These are phyloP conservation scores for Chrysoporthe cubensis DNA, from an alignment of 2,329 filamentous ascomycete genomes.

Conservation along the genomic window DNA sequence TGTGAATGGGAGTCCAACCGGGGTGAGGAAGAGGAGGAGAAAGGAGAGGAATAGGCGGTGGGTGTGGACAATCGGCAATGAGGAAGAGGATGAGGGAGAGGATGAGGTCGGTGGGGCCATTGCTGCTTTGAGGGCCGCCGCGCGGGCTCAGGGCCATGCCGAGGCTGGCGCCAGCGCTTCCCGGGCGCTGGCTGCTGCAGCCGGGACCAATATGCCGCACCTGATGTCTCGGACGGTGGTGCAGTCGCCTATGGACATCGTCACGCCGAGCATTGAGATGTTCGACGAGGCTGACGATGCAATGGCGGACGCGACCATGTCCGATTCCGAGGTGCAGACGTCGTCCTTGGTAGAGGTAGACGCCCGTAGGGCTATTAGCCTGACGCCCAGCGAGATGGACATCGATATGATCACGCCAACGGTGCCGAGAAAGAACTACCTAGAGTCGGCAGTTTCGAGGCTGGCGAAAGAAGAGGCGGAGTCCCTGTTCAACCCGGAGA, in stretches of 20 bases:
- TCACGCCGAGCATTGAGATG: conserved; percentile 48
- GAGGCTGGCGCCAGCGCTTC: conserved; percentile 31
- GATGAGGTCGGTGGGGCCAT: conserved; percentile 49
- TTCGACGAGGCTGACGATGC: conserved; percentile 33
- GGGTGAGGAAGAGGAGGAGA: conserved; percentile 59
- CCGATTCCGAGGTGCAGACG: conserved; percentile 41
- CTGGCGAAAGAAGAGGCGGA: conserved; percentile 34
- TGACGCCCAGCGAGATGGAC: conserved; percentile 39
- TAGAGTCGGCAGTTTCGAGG: conserved; percentile 4
- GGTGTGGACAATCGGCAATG: conserved; percentile 66
- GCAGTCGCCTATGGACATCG: conserved; percentile 37
- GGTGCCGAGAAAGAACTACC: conserved; percentile 30
- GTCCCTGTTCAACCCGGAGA: conserved; percentile 36
- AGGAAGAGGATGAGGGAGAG: conserved; percentile 51
- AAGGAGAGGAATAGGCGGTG: conserved; percentile 67
- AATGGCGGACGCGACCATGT: conserved; percentile 52
- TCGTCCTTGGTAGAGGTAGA: conserved; percentile 41
- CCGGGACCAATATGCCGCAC: not conserved
- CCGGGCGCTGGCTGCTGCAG: not conserved
- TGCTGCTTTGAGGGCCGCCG: conserved; percentile 42
- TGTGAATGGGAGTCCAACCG: conserved; percentile 45
- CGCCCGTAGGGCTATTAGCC: conserved; percentile 18
- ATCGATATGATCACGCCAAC: conserved; percentile 47
- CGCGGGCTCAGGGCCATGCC: conserved; percentile 9
- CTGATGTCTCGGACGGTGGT: conserved; percentile 26